Evolutionary conservation across 352 stramenopile genomes (phyloP), one percentile per base, ranked within the genome.

Genomic region (Phytophthora agathidicida): DNA sequence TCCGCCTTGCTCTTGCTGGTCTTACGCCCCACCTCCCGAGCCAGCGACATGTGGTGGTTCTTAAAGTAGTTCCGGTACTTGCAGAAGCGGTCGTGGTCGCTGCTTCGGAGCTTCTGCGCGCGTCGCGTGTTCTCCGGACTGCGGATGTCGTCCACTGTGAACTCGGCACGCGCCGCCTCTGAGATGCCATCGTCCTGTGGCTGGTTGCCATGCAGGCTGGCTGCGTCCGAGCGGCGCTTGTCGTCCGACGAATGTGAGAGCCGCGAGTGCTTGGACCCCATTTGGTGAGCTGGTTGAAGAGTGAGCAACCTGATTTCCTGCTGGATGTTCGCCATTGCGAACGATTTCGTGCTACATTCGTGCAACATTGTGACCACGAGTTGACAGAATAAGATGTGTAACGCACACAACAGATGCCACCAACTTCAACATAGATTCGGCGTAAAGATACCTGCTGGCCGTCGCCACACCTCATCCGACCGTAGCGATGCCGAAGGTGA

Each of bases 41-140:
- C 71, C 2, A 80, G 52, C 16, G 67, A 70, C 64, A 73, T 77
- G 33, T 80, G 68, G 48, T 77, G 68, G 41, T 80, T 80, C 36
- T 80, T 80, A 42, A 80, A 80, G 39, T 69, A 77, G 54, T 80
- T 80, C 26, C 71, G 67, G 55, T 75, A 80, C 56, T 77, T 75
- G 35, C 55, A 70, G 50, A 77, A 80, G 3, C 68, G 68, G 33
- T 79, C 70, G 7, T 32, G 30, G 22, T 68, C 54, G 4, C 31
- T 51, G 16, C 26, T 27, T 7, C 32, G 19, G 13, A 79, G 70
- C 19, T 8, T 44, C 35, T 75, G 59, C 20, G 70, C 70, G 13
- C 53, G 65, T 24, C 36, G 55, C 3, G 70, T 79, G 57, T 65
- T 79, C 7, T 41, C 32, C 3, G 53, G 54, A 28, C 56, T 73